Evolutionary conservation across 2,329 filamentous ascomycete species (phyloP), one percentile per base, ranked within the genome.

Genomic region (Colletotrichum eremochloae): DNA sequence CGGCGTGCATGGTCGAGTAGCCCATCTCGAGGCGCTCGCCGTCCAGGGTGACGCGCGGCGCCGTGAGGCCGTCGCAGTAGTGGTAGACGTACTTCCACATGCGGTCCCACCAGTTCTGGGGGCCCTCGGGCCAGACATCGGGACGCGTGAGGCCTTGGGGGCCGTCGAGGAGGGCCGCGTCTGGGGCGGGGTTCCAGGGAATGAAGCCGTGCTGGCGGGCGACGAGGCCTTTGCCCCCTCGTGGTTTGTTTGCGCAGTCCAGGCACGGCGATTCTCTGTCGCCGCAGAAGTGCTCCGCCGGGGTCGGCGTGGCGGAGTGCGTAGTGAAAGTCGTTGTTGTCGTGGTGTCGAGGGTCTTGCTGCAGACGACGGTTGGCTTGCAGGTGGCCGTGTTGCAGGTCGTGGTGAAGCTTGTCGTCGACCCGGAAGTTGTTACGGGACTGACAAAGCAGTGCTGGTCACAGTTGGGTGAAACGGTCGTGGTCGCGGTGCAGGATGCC

Each of bases 41-140:
- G 38, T 46, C 36, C 7, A 67, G 44, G 14, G 44, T 56, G 6
- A 48, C 33, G 15, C 50, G 12, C 7, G n/a, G 20, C 38, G 33
- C 20, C 12, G 42, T 46, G 20, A 68, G 42, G 1, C 58, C 56
- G 20, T 53, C 44, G 42, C 73, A 64, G 31, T 73, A 71, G 50
- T 40, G 74, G 36, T 75, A 76, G 36, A 77, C 74, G 55, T 79
- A 79, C 61, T 78, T 84, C 71, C 86, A 88, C 69, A 88, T 88
- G 7, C 62, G 56, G 5, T 31, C 12, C 29, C 46, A 73, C 73
- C 73, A 74, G 44, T 64, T 20, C 83, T 85, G 1, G 8, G 18
- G 12, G n/a, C 68, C 68, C 6, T 6, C 24, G 1, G 68, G 36
- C 68, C 68, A 70, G 6, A 29, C 44, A 0, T 46, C 46, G 38